Conservation (phyloP, 2,329 filamentous ascomycete species). For the Aspergillus floridensis region DNA sequence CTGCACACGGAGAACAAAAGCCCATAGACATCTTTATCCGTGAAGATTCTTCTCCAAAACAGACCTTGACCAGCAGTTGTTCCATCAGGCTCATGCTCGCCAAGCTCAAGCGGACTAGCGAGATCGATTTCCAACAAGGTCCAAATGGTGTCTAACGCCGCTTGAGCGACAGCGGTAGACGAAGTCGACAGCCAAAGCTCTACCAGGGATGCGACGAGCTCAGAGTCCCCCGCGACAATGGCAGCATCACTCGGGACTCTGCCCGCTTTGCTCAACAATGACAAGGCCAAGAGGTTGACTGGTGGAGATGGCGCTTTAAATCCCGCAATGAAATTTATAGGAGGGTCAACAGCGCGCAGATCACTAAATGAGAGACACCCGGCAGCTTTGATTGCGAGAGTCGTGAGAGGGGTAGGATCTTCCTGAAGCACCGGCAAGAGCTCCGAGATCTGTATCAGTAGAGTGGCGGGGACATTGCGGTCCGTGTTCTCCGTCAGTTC, state of each 20-base stretch:
- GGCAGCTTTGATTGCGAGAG: conserved; percentile 52
- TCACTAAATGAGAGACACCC: conserved; percentile 51
- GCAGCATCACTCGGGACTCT: conserved; percentile 53
- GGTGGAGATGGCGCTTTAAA: conserved; percentile 51
- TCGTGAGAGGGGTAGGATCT: conserved; percentile 56
- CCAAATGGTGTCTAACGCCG: conserved; percentile 53
- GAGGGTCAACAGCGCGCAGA: conserved; percentile 47
- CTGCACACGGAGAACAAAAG: conserved; percentile 57
- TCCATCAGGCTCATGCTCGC: conserved; percentile 21
- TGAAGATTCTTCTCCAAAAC: conserved; percentile 62
- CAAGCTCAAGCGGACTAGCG: conserved; percentile 30
- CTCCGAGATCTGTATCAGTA: conserved; percentile 48
- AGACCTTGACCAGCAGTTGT: conserved; percentile 47
- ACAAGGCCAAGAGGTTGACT: conserved; percentile 57
- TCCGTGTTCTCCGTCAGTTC: conserved; percentile 40
- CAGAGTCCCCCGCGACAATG: conserved; percentile 55
- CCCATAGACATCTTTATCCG: conserved; percentile 58
- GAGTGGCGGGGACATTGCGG: conserved; percentile 35
- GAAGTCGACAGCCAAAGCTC: conserved; percentile 58
- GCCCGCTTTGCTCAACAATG: conserved; percentile 57
- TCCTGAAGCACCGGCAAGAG: conserved; percentile 55
- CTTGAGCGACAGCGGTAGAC: conserved; percentile 55
- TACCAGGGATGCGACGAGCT: conserved; percentile 55
- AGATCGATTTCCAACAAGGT: conserved; percentile 53
- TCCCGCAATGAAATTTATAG: conserved; percentile 55